Evolutionary conservation across 2,329 filamentous ascomycete species (phyloP), one percentile per base, ranked within the genome.

Genomic region (Pseudogymnoascus sp.): DNA sequence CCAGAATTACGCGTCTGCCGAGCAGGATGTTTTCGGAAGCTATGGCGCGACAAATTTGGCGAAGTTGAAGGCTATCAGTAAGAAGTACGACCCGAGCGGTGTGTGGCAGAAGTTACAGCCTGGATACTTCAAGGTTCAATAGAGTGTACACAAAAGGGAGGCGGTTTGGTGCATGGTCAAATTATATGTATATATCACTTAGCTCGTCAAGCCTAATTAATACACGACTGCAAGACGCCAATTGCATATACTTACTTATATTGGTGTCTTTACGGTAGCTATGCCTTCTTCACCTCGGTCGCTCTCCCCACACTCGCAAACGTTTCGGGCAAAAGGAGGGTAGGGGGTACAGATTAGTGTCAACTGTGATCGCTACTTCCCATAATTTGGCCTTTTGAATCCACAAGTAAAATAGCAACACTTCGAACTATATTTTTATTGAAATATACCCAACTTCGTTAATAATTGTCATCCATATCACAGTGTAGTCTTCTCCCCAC

Each of bases 51-150:
- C 69, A 59, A 76, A 75, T 59, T 61, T 75, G 41, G 64, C 67
- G 12, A 71, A 67, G 18, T 59, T 74, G 62, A 66, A 64, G 52
- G 62, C 28, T 12, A 59, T 72, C 1, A 63, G 63, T 7, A 64
- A 62, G 59, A 69, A 68, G 21, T 71, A 71, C 61, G 71, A 74
- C 60, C 69, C 69, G 0, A 52, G 63, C 23, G 64, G 67, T 2
- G 64, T 73, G 6, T 73, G 69, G 37, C 62, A 67, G 55, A 69
- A 66, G 25, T 62, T 77, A 21, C 72, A 73, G 40, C 72, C 70
- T 0, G 76, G 77, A 0, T 75, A 75, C 62, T 79, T 79, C 64
- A 78, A 78, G 65, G 61, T 78, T 64, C 25, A n/a, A 59, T 59
- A 64, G 60, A 63, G 59, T 55, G 14, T 9, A 7, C 5, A 14